Percentiles rank a stretch among this genome's conserved stretches.
Conservation (phyloP, 345 rosid genomes). For the Aethionema arabicum region DNA sequence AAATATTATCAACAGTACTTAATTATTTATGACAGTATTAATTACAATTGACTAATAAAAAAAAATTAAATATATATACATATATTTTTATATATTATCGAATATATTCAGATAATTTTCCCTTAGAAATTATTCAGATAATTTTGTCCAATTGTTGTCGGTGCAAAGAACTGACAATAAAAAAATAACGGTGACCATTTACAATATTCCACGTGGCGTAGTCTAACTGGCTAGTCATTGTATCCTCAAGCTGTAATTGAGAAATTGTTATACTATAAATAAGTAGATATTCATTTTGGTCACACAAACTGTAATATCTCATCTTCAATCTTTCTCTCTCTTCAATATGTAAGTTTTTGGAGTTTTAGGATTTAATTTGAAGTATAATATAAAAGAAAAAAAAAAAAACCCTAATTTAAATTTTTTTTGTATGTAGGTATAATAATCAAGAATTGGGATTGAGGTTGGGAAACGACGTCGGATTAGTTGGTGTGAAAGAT, state of each 20-base stretch:
- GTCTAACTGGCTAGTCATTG: not conserved
- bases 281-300: not conserved
- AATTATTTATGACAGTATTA: too few species aligned
- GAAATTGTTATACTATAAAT: not conserved
- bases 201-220: not conserved
- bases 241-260: not conserved
- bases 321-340: not conserved
- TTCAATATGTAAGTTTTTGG: not conserved
- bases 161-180: too few species aligned
- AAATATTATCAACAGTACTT: too few species aligned
- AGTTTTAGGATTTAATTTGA: not conserved
- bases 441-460: constrained; percentile 40
- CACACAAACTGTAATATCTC: not conserved
- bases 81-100: too few species aligned
- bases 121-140: too few species aligned
- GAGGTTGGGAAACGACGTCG: constrained; percentile 19
- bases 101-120: too few species aligned
- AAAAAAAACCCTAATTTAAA: constrained; percentile 13
- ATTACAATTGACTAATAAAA: not conserved
- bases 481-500: constrained; percentile 18
- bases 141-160: not conserved
- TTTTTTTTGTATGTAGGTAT: constrained; percentile 7
- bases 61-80: too few species aligned
- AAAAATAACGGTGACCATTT: too few species aligned
- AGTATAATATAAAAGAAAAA: not conserved